Base-by-base conservation (phyloP, 306 rosid species). In the Hippophae gyantsensis region DNA sequence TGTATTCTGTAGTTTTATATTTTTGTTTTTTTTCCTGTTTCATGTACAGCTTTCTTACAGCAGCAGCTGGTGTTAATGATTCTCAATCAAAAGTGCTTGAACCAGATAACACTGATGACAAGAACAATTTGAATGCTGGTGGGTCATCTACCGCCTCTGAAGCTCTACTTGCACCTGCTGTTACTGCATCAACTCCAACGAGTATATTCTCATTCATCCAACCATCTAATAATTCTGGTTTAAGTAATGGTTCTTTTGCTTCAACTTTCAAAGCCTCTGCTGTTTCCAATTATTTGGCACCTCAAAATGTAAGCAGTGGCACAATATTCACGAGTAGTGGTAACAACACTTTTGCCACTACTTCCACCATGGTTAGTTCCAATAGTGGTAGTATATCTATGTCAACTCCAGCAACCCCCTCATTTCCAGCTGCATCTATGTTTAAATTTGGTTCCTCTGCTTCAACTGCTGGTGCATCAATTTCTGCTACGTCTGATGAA, bases 21-120 rank as follows among this genome's bases (percentile, higher is more conserved):
- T 40, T 11, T 11, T 42, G 23, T 47, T 32, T 25, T 40, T 65
- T 13, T 61, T 10, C 42, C 7, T 53, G 18, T 42, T 32, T 63
- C 48, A 11, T 55, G 47, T 85, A 78, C 92, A 87, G 99, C 76
- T 68, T 69, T 27, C 43, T 74, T 18, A 70, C 69, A 43, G 58
- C 45, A 63, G 65, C 62, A 40, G 44, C 62, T 46, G 71, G 76
- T 27, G 64, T 64, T 25, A 70, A 68, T 57, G 72, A 60, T 57
- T 62, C 72, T 50, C 9, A 64, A 46, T 62, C 55, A 13, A 78
- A 73, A 71, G 73, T 57, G 41, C 44, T 50, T 10, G 80, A 66
- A 49, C 68, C 80, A 10, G 75, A 54, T 49, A 73, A 69, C 64
- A 78, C 74, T 61, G 79, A 63, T 64, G 43, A 27, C 48, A 62